These are phyloP conservation scores for Saccharomycopsis olivae DNA, from an alignment of 805 yeast genomes.

Conservation along the genomic window DNA sequence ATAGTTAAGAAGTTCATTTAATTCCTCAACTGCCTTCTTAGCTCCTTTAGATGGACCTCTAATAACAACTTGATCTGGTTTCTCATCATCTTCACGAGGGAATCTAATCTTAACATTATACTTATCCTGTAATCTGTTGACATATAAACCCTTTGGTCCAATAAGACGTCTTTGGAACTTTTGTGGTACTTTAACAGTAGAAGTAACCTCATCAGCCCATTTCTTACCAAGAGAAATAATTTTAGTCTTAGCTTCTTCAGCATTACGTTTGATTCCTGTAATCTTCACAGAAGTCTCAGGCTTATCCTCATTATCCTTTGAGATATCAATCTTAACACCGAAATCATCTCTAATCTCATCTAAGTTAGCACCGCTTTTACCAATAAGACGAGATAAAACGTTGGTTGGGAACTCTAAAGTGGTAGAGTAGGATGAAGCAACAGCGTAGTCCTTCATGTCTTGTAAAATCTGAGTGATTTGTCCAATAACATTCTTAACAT, in stretches of 20 bases:
- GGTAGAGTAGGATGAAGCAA: conserved; percentile 33
- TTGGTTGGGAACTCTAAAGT: conserved; percentile 52
- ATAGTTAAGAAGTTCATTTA: conserved; percentile 71
- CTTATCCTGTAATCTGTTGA: conserved; percentile 77
- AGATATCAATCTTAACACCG: conserved; percentile 68
- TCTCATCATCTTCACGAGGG: conserved; percentile 42
- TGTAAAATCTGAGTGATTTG: conserved; percentile 45
- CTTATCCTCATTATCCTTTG: conserved; percentile 35
- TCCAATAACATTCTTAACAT: conserved; percentile 43
- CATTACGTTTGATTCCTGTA: conserved; percentile 72
- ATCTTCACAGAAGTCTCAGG: conserved; percentile 43
- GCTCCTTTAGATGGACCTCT: conserved; percentile 91
- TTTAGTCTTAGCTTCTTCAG: conserved; percentile 55
- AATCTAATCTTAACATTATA: conserved; percentile 74
- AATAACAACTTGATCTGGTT: conserved; percentile 51
- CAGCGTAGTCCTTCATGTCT: conserved; percentile 42
- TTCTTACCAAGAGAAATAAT: conserved; percentile 51
- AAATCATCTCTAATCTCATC: conserved; percentile 59
- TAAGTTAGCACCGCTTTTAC: conserved; percentile 75
- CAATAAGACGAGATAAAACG: conserved; percentile 73
- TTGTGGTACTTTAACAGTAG: conserved; percentile 57
- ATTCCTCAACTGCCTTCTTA: conserved; percentile 69
- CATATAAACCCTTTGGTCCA: conserved; percentile 75
- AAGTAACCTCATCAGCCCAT: conserved; percentile 73
- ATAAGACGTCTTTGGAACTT: conserved; percentile 73